Percentiles rank a stretch among this genome's conserved stretches.
Evolutionary conservation across 768 basidiomycete genomes (phyloP).

Genomic region (Hygrocybe coccinea): DNA sequence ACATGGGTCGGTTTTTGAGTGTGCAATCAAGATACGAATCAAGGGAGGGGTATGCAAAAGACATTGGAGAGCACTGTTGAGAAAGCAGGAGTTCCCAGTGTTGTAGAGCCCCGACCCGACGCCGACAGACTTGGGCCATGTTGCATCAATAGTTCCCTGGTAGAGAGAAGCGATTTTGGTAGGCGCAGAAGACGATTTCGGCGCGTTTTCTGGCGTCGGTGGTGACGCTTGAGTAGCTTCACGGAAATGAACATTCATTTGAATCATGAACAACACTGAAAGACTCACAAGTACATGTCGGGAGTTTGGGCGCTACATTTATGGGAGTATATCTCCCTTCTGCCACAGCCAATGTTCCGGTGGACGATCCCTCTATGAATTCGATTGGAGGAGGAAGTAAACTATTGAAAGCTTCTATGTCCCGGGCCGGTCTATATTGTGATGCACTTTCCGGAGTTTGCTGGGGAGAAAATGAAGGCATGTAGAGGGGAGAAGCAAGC

Average conservation of each 20-base stretch:
- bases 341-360: slow-evolving; percentile 63
- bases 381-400: slow-evolving; percentile 78
- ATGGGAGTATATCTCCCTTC: slow-evolving; percentile 81
- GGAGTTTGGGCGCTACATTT: slow-evolving; percentile 56
- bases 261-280: not conserved
- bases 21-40: slow-evolving; percentile 52
- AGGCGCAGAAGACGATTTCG: slow-evolving; percentile 16
- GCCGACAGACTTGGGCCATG: slow-evolving; percentile 53
- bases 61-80: slow-evolving; percentile 93
- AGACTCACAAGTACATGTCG: slow-evolving; percentile 31
- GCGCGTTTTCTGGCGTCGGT: not conserved
- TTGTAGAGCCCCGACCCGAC: slow-evolving; percentile 70
- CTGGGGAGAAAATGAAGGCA: slow-evolving; percentile 46
- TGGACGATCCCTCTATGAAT: slow-evolving; percentile 80
- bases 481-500: slow-evolving; percentile 63
- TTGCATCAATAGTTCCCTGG: slow-evolving; percentile 50
- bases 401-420: slow-evolving; percentile 70
- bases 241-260: slow-evolving; percentile 8
- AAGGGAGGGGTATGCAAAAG: slow-evolving; percentile 90
- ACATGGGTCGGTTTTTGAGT: slow-evolving; percentile 54
- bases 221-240: not conserved
- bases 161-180: slow-evolving; percentile 42
- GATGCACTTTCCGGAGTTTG: slow-evolving; percentile 47
- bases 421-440: slow-evolving; percentile 62
- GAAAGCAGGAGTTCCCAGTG: slow-evolving; percentile 90